Base-by-base conservation (phyloP, 768 basidiomycete species). In the Boletus rubropictus region DNA sequence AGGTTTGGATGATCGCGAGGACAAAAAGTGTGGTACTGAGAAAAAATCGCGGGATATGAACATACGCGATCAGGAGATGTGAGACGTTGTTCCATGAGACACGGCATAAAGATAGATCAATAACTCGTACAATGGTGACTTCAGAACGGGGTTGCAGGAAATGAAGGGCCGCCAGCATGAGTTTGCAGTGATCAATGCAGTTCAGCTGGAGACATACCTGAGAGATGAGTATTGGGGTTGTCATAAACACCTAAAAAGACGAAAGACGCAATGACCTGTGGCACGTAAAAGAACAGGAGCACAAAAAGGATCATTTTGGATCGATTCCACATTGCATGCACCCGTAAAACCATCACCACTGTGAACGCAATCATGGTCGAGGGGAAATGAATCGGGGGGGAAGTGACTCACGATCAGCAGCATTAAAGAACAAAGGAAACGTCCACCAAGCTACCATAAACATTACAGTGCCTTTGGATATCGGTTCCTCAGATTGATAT, bases 391-490 rank as follows among this genome's bases (percentile, higher is more conserved):
- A 28, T 21, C 6, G 2, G 4, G 14, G 5, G 0, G 5, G 33
- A 21, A n/a, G 1, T 4, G 5, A 24, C 48, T 31, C 7, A 41
- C 39, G 3, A 20, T 57, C 48, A 17, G 44, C 32, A 18, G 14
- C 39, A 28, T 29, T 20, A 12, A 44, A 5, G 7, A 57, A 53
- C 5, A 53, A 17, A 5, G 25, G 21, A 12, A 28, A 55, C 3
- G 0, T 9, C 45, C 45, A 55, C 0, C 0, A 1, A 1, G 11
- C 1, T 6, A 28, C 1, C 5, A 43, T 1, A 18, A 10, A 1
- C 1, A 46, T 10, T 4, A 10, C 15, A 5, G 21, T 44, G 20
- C 41, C 42, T 53, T 46, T 5, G 3, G 4, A 45, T 18, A 17
- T 22, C 14, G 4, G 36, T 12, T 10, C 10, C 3, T 39, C 11